Evolutionary conservation across 2,329 filamentous ascomycete species (phyloP), one percentile per base, ranked within the genome.

Genomic region (Pyrenochaeta sp.): DNA sequence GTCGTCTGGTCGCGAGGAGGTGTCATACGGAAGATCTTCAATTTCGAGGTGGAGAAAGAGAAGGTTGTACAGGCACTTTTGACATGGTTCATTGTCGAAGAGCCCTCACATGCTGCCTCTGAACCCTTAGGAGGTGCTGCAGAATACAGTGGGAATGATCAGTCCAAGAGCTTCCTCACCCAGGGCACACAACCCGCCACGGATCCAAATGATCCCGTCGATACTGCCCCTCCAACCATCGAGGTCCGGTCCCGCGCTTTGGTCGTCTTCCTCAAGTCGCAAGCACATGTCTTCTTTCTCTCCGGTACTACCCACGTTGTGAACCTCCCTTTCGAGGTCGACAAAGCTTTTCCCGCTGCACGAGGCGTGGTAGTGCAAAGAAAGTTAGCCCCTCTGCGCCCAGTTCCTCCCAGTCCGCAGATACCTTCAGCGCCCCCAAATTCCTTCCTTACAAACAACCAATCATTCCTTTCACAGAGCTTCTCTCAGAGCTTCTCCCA

Each of bases 281-380:
- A 98, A 73, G 93, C 92, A 24, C 94, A 98, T 74, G 88, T 99
- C 64, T 96, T 93, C 82, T 97, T 96, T 74, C 85, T 98, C 37
- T 87, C 91, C 1, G 94, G 94, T 22, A 89, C 92, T 34, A 95
- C 87, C 72, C 91, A 99, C 83, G 87, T 97, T 57, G 85, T 98
- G 47, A 92, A 97, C 75, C 87, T 99, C 72, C 94, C 94, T 1
- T 99, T 99, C 72, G 93, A 98, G 78, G 91, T 97, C 42, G 92
- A 97, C 73, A 88, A 88, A 52, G 93, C 91, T 30, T 92, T 93
- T 75, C 88, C 94, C 36, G 91, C 91, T 12, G 91, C 93, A 5
- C 84, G 88, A 32, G 95, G 95, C 27, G 84, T 98, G 49, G 85
- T 99, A 22, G 87, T 99, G 55, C 94, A 98, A 77, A 86, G 93